Base-by-base conservation (phyloP, 1,139 yeast genomes). In the Magnusiomyces tetraspermus region DNA sequence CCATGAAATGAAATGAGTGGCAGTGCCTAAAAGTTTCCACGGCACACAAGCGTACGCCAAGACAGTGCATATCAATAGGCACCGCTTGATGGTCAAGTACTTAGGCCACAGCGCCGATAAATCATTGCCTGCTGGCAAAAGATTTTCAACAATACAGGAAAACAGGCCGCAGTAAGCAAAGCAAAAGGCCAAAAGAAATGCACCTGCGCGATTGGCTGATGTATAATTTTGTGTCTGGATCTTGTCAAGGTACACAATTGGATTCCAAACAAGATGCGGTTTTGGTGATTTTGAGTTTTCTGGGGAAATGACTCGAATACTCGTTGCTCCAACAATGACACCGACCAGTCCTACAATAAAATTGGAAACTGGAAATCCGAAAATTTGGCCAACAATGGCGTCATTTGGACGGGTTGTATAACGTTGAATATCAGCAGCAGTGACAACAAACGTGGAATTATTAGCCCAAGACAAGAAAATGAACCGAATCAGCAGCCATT, bases 361-460 rank as follows among this genome's bases (percentile, higher is more conserved):
- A 67, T 84, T 85, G 61, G 84, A 76, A 24, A 83, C 59, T 28
- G 94, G 92, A 58, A 85, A 79, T n/a, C 86, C 76, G 33, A 82
- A 63, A 40, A 76, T 61, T 62, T 78, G 82, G 1, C 80, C 74
- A 64, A 72, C 67, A 19, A 76, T 59, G 1, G 80, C 72, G 43
- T 78, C 68, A 47, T 62, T 61, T 45, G 73, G 71, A 33, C 79
- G 78, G 55, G 74, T 76, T 13, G 90, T 81, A 67, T 85, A 82
- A 67, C 94, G 78, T 43, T 90, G 77, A 64, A 83, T 83, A 74
- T 85, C 94, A 0, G 92, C 90, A 28, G 92, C 83, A 67, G 85
- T 85, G 49, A 82, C 79, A 61, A 84, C 82, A 64, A 85, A 75
- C 5, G 92, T 83, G 5, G 90, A 87, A 62, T 84, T 83, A 67